A percentile compares a stretch with the other conserved stretches of the same genome.
Evolutionary conservation across 78 protist genomes (phyloP).

Genomic region (Paratrimastix pyriformis): DNA sequence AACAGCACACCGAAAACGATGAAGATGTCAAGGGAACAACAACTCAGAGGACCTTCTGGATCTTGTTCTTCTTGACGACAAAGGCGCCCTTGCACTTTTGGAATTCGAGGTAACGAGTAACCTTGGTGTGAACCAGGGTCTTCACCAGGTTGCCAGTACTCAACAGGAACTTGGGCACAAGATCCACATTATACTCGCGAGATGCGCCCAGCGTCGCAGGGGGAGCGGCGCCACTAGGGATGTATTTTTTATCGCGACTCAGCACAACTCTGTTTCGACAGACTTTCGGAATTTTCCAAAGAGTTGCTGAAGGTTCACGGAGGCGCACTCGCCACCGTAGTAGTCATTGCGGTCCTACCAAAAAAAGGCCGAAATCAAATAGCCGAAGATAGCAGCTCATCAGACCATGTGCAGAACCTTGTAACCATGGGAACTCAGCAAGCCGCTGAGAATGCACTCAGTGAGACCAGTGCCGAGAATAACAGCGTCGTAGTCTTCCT

Average conservation of each 20-base stretch:
- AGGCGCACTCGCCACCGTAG: conserved; percentile 97
- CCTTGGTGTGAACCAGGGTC: conserved; percentile 83
- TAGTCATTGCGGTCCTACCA: conserved; percentile 95
- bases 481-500: conserved; percentile 7
- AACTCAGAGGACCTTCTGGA: too few relatives aligned
- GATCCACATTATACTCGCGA: conserved; percentile 92
- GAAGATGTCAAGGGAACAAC: too few relatives aligned
- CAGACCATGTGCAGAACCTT: conserved; percentile 91
- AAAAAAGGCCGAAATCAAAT: too few relatives aligned
- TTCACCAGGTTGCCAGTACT: conserved; percentile 67
- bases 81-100: conserved; percentile 25
- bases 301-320: conserved; percentile 76
- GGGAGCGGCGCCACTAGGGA: not conserved
- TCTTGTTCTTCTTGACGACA: conserved; percentile 27
- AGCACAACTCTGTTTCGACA: not conserved
- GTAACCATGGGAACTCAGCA: conserved; percentile 79
- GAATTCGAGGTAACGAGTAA: conserved; percentile 93
- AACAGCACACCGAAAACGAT: too few relatives aligned
- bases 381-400: too few relatives aligned
- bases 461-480: conserved; percentile 90
- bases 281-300: conserved; percentile 45
- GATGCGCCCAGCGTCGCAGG: conserved; percentile 55
- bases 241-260: not conserved
- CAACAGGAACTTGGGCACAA: conserved; percentile 82
- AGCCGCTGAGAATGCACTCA: conserved; percentile 93